Evolutionary conservation across 2,329 filamentous ascomycete species (phyloP), one percentile per base, ranked within the genome.

Genomic region (Colletotrichum filicis): DNA sequence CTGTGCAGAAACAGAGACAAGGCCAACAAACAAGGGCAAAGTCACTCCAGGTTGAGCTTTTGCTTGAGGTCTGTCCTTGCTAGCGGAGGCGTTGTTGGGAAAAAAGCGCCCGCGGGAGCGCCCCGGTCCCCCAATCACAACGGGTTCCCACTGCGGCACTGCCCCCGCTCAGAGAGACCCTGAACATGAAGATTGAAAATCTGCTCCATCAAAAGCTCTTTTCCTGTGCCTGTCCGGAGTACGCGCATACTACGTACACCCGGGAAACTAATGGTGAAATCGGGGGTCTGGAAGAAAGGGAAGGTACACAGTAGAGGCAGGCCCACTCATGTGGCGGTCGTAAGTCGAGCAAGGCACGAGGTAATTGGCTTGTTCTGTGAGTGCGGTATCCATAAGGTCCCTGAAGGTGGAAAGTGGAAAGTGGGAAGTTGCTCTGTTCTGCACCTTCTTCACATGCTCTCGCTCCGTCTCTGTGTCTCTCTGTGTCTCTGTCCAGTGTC

Each of bases 381-480:
- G 42, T n/a, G 19, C 16, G 42, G 42, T 49, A n/a, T 49, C 42
- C 42, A 49, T 49, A 8, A 49, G 24, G 26, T 28, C 55, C 30
- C 55, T 19, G n/a, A 59, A 35, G 37, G 14, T 37, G 35, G 56
- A 22, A 28, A 35, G 32, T 37, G 32, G 24, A 60, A 32, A 26
- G 22, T 19, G 60, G 26, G 32, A 30, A 49, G 32, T 35, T 28
- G 24, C 8, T 22, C 28, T 63, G 61, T 28, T 30, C 52, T 53
- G 46, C 28, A 63, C 60, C 63, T 67, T 74, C 63, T 67, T 74
- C 72, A 74, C 72, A 74, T 74, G 72, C 59, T 62, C 57, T 68
- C 28, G 4, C 42, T 62, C 26, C 22, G 19, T 19, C 26, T 70
- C 22, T 24, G n/a, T 42, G 46, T 55, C 28, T 12, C 26, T 70